Conservation (phyloP, 495 filamentous ascomycete species). For the Penicillium crystallinum region DNA sequence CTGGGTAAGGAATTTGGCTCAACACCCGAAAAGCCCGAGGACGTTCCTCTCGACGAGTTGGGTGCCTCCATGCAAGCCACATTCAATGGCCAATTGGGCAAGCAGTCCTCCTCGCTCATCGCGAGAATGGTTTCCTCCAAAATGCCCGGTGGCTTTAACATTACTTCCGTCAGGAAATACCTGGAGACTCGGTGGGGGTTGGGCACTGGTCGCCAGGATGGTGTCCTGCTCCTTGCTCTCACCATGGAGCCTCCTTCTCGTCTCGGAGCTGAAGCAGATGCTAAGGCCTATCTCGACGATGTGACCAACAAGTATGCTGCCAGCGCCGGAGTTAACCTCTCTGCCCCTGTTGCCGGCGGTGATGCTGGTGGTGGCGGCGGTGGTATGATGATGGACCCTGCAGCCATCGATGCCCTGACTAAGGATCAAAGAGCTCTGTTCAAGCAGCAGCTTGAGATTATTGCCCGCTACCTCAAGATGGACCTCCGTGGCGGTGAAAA, state of each 20-base stretch:
- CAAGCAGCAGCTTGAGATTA: constrained; percentile 94
- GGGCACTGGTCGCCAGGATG: constrained; percentile 82
- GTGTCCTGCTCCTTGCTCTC: constrained; percentile 79
- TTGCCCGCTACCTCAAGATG: constrained; percentile 94
- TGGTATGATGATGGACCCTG: constrained; percentile 98
- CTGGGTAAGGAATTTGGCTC: constrained; percentile 98
- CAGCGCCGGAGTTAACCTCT: constrained; percentile 77
- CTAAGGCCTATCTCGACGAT: constrained; percentile 85
- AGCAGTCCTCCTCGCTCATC: constrained; percentile 90
- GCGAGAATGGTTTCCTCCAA: constrained; percentile 95
- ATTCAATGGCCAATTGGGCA: constrained; percentile 96
- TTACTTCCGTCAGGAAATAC: constrained; percentile 89
- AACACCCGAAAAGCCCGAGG: constrained; percentile 97
- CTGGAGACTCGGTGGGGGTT: constrained; percentile 92
- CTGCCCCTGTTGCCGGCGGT: constrained; percentile 68
- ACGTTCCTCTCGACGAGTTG: constrained; percentile 91
- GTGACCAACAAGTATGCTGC: constrained; percentile 85
- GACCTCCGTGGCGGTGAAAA: constrained; percentile 94
- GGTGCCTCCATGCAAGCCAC: constrained; percentile 94
- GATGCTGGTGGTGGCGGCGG: constrained; percentile 64
- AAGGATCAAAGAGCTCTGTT: constrained; percentile 92
- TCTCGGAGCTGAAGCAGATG: constrained; percentile 82
- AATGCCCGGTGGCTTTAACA: constrained; percentile 99
- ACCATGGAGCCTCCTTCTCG: constrained; percentile 89
- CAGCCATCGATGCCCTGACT: constrained; percentile 91